Evolutionary conservation across 306 rosid species (phyloP).

Genomic region (Pyrus pyrifolia): DNA sequence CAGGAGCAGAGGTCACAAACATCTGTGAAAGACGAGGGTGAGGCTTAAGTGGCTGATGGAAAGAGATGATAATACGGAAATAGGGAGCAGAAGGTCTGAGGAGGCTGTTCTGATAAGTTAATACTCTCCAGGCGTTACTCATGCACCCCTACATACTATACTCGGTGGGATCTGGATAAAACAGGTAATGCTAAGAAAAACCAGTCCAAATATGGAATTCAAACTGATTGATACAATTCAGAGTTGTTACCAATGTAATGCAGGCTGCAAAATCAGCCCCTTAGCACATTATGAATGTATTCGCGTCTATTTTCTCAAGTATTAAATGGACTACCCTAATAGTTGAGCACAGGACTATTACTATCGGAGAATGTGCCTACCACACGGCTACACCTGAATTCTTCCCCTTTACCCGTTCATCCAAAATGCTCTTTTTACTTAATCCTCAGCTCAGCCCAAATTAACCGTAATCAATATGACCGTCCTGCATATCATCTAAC

Average conservation of each 20-base stretch:
- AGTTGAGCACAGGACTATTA: neutral
- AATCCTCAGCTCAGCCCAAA: neutral
- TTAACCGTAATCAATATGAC: neutral
- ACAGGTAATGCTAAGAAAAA: neutral
- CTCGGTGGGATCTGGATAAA: neutral
- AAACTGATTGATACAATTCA: neutral
- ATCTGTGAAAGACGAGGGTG: neutral
- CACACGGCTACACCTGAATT: neutral
- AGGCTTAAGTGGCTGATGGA: neutral
- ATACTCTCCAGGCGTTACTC: neutral
- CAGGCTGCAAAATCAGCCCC: neutral
- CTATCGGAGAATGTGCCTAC: neutral
- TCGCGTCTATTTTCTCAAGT: neutral
- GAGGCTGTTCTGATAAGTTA: neutral
- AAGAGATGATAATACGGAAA: neutral
- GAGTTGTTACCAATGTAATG: neutral
- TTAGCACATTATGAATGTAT: neutral
- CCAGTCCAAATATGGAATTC: neutral
- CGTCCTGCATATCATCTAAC: neutral
- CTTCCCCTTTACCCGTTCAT: neutral
- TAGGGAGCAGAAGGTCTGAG: neutral
- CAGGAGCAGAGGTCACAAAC: neutral
- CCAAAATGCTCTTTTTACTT: neutral
- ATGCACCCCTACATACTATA: neutral
- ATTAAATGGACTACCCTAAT: neutral